Evolutionary conservation across 2,329 filamentous ascomycete species (phyloP).

Genomic region (Diaporthe sp.): DNA sequence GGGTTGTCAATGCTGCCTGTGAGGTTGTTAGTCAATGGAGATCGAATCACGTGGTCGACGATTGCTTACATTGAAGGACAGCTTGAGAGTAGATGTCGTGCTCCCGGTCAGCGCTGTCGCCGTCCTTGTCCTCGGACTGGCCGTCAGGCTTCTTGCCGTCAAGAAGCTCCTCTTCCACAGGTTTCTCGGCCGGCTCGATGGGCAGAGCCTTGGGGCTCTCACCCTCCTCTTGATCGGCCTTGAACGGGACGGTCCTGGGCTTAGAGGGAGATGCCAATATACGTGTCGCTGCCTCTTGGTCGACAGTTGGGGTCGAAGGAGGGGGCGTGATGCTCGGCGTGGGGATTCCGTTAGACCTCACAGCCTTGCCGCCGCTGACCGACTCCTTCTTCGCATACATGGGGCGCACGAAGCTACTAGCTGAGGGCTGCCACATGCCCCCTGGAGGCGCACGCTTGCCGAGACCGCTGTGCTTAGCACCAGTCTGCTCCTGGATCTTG

Average conservation of each 20-base stretch:
- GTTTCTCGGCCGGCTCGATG: slow-evolving; percentile 76
- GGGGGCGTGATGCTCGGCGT: slow-evolving; percentile 79
- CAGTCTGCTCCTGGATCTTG: slow-evolving; percentile 85
- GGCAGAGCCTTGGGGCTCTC: slow-evolving; percentile 84
- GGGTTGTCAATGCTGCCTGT: slow-evolving; percentile 95
- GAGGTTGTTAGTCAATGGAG: slow-evolving; percentile 50
- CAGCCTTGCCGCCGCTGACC: slow-evolving; percentile 51
- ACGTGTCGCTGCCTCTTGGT: slow-evolving; percentile 59
- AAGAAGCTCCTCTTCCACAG: slow-evolving; percentile 73
- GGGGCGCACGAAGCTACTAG: slow-evolving; percentile 75
- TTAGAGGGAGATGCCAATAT: slow-evolving; percentile 71
- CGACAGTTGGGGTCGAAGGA: slow-evolving; percentile 54
- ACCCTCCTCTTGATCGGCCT: slow-evolving; percentile 82
- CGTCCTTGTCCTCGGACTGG: slow-evolving; percentile 81
- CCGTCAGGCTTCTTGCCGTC: slow-evolving; percentile 62
- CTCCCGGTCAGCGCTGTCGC: slow-evolving; percentile 81
- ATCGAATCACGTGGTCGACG: background rate
- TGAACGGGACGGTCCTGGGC: slow-evolving; percentile 71
- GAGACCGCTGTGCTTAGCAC: slow-evolving; percentile 71
- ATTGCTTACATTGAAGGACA: slow-evolving; percentile 82
- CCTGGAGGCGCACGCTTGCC: slow-evolving; percentile 80
- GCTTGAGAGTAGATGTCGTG: slow-evolving; percentile 96
- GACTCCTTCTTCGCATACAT: slow-evolving; percentile 72
- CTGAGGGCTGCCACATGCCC: slow-evolving; percentile 69
- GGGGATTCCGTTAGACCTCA: slow-evolving; percentile 72